Conservation (phyloP, 306 rosid genomes). For the Vigna unguiculata region DNA sequence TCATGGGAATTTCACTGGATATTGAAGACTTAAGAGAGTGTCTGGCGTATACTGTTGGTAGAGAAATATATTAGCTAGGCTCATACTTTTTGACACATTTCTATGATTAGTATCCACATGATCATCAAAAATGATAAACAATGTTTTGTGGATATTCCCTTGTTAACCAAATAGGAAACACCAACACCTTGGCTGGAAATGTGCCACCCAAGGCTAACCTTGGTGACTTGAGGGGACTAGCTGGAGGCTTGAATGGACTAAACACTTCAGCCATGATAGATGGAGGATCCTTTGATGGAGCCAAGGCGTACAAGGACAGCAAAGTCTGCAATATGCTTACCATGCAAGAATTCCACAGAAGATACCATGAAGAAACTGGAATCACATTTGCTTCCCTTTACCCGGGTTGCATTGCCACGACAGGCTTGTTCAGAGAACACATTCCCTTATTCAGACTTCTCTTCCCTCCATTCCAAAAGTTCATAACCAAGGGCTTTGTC, state of each 20-base stretch:
- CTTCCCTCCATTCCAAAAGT: slow-evolving; percentile 94
- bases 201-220: slow-evolving; percentile 93
- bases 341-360: slow-evolving; percentile 89
- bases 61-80: background rate
- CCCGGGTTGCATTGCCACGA: slow-evolving; percentile 95
- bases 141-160: background rate
- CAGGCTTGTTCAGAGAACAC: slow-evolving; percentile 93
- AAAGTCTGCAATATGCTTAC: slow-evolving; percentile 95
- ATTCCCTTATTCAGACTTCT: slow-evolving; percentile 84
- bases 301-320: slow-evolving; percentile 97
- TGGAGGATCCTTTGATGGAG: slow-evolving; percentile 87
- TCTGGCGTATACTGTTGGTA: background rate
- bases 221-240: slow-evolving; percentile 89
- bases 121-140: background rate
- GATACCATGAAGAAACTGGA: slow-evolving; percentile 90
- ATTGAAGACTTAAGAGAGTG: background rate
- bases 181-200: slow-evolving; percentile 54
- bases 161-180: slow-evolving; percentile 56
- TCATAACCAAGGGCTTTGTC: slow-evolving; percentile 84
- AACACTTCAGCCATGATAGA: slow-evolving; percentile 89
- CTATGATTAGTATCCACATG: too few relatives aligned
- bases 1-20: background rate
- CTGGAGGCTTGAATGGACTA: slow-evolving; percentile 76
- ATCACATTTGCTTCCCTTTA: slow-evolving; percentile 85
- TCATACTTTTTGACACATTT: background rate